Base-by-base conservation (phyloP, 441 rosid species). In the Daphne laureola region DNA sequence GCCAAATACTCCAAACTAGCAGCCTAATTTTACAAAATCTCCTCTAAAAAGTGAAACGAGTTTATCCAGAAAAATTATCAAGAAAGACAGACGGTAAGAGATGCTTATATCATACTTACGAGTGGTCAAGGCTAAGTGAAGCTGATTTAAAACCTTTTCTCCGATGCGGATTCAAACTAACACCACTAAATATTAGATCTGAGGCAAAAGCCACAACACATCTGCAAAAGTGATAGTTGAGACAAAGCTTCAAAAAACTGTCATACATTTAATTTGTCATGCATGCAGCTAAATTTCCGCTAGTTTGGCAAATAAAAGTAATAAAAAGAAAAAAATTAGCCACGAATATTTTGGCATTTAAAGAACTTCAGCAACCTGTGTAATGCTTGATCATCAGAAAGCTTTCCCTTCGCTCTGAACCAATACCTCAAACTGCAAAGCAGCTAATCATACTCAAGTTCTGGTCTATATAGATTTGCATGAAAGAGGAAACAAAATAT, bases 361-460 rank as follows among this genome's bases (percentile, higher is more conserved):
- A 61, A 54, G 36, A 51, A 38, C 52, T 42, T 54, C 17, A 51
- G 81, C 64, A 57, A 87, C 97, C 97, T 78, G 63, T 93, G 97
- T 76, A 93, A 73, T 54, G 99, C 96, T 68, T 82, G 93, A 68
- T 90, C 99, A 66, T 93, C 96, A 38, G 97, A 87, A 51, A 93
- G 96, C 63, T 80, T 85, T 67, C 97, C 99, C 73, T 67, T 83
- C 62, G 99, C 86, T 78, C 87, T 87, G 75, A 90, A 78, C 99
- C 99, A 93, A 67, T 72, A 85, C 77, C 64, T 93, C 78, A 90
- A 67, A 46, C 97, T 90, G 87, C 58, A 62, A 68, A 43, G 43
- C 64, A 59, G 60, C 51, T 21, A 43, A 54, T 45, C 54, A 36
- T 43, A 67, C 44, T 58, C 61, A 59, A 54, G 35, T 38, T 51